Base-by-base conservation (phyloP, 2,329 filamentous ascomycete genomes). In the Pleurostoma richardsiae region DNA sequence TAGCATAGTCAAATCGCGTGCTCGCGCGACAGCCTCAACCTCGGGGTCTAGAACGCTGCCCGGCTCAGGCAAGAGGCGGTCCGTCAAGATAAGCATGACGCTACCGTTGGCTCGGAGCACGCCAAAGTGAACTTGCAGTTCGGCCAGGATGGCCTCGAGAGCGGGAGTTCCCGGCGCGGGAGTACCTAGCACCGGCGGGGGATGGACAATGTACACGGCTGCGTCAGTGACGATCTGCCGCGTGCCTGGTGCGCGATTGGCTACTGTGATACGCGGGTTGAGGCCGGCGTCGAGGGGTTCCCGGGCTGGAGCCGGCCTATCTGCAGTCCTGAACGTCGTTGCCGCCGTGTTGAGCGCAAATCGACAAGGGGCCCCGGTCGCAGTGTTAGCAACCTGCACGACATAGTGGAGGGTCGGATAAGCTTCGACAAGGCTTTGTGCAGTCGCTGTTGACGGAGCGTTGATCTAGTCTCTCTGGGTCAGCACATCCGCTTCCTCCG, bases 161-260 rank as follows among this genome's bases (percentile, higher is more conserved):
- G 19, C 19, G 19, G 19, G 19, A 19, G 19, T 19, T 19, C 19
- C 19, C 19, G 19, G 19, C 19, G 19, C 19, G 19, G 19, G 19
- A 19, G 19, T 19, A 19, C 19, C 19, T 19, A 19, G 19, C 19
- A 19, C 19, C 19, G 19, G 19, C 19, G 19, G 19, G 19, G 19
- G 19, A 36, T 57, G 59, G 4, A 68, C 39, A 30, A 68, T 59
- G 49, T 68, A 69, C 3, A 68, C 56, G 3, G 60, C 58, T 1
- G 62, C 65, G 44, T 66, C 56, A 10, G 44, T 49, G 19, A 65
- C 56, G 10, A 43, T 48, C 51, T 65, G 65, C 6, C 46, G 50
- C 19, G 50, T 49, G 1, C 53, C 59, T 4, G 47, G 52, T 19
- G 19, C 19, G 19, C 19, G 19, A 19, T 19, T 19, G 19, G 19